Base-by-base conservation (phyloP, 495 filamentous ascomycete genomes). In the Tuber microsphaerosporum region DNA sequence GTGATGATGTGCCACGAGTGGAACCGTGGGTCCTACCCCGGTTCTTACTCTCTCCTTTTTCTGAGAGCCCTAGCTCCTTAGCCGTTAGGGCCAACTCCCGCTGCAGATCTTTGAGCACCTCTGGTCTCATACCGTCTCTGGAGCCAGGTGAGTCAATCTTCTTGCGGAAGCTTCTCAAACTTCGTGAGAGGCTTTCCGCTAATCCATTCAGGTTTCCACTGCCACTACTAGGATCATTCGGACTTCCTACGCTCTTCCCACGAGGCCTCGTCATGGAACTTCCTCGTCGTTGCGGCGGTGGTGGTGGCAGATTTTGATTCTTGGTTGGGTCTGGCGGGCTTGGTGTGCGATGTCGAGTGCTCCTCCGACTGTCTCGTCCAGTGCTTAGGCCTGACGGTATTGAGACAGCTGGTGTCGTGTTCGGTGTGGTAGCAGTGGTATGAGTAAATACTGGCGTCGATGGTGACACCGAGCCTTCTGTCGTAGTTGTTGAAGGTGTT, bases 161-260 rank as follows among this genome's bases (percentile, higher is more conserved):
- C 84, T 93, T 94, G 22, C 95, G 88, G 81, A 96, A 97, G 2
- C 90, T 88, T 71, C 91, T 89, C 10, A 99, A 86, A 69, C 79
- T 83, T 65, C 81, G 73, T 12, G 78, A 79, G 69, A 83, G 76
- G 44, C 71, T 81, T 73, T 83, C 81, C 7, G 81, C 81, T 16
- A 83, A 76, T 45, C 74, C 76, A 68, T 81, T 81, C 72, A 83
- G 78, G 68, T 65, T 80, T 16, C 77, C 74, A 69, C 61, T 42
- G 4, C 61, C 69, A 68, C 70, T 71, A 26, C 41, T 19, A 2
- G 69, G 72, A 26, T 72, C 37, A 71, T 81, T 81, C 61, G 46
- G 44, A 46, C 73, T 80, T 70, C 75, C 81, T 41, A 79, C 75
- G 31, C 78, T 81, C 56, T 82, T 82, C 48, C 78, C 80, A 61